Conservation (phyloP, 495 filamentous ascomycete genomes). For the Ramalina intermedia region DNA sequence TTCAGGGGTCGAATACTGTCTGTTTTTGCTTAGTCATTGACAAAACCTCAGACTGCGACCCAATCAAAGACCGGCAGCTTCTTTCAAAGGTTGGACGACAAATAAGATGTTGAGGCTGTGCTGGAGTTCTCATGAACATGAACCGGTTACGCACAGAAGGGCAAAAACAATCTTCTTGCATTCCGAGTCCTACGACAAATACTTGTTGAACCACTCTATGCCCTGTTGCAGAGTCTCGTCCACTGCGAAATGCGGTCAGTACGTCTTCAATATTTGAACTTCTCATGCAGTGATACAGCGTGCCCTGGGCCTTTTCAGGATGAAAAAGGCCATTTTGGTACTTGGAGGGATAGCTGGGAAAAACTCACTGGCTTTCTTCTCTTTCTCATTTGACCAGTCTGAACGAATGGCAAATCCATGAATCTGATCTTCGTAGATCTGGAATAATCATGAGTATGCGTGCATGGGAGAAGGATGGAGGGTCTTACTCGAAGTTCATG, state of each 20-base stretch:
- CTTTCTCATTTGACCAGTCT: constrained; percentile 31
- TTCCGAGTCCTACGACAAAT: constrained; percentile 9
- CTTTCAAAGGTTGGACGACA: too few species aligned
- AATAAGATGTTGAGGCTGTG: too few species aligned
- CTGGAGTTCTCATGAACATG: too few species aligned
- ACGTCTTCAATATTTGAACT: neutral
- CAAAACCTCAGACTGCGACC: too few species aligned
- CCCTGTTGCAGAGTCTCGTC: constrained; percentile 29
- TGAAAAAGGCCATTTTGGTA: neutral
- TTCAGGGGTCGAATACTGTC: too few species aligned
- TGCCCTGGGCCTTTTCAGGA: neutral
- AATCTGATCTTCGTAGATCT: constrained; percentile 29
- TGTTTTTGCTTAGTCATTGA: too few species aligned
- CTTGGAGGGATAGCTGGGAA: constrained; percentile 4
- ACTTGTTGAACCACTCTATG: constrained; percentile 28
- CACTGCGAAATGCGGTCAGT: neutral
- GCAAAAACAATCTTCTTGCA: too few species aligned
- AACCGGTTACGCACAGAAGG: too few species aligned
- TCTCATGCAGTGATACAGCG: neutral
- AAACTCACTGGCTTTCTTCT: constrained; percentile 23
- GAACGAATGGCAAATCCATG: constrained; percentile 29
- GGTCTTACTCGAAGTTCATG: constrained; percentile 20
- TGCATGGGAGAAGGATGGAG: neutral
- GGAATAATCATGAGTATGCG: neutral
- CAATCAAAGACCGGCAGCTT: too few species aligned